These are phyloP conservation scores for Podospora conica DNA, from an alignment of 495 filamentous ascomycete species.

Conservation along the genomic window DNA sequence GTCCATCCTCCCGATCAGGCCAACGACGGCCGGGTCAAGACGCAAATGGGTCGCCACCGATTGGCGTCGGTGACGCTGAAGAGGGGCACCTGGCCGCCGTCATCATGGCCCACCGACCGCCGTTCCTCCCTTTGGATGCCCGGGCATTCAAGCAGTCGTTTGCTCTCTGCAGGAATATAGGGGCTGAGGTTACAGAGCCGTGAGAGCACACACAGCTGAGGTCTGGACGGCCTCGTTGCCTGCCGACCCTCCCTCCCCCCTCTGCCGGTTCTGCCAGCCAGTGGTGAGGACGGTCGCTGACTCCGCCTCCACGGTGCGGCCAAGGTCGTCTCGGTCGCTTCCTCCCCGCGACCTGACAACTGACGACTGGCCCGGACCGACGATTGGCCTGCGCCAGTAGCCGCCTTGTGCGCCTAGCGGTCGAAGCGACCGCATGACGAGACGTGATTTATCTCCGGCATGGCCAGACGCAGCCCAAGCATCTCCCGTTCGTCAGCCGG, in stretches of 20 bases:
- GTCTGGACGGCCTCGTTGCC: constrained; percentile 1
- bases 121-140: not conserved
- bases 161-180: constrained; percentile 9
- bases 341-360: not conserved
- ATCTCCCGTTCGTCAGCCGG: constrained; percentile 14
- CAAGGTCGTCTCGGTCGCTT: constrained; percentile 9
- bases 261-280: constrained; percentile 5
- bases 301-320: constrained; percentile 13
- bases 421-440: constrained; percentile 16
- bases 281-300: constrained; percentile 1
- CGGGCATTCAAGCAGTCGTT: not conserved
- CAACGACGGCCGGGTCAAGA: not conserved
- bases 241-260: not conserved
- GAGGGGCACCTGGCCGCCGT: not conserved
- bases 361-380: constrained; percentile 15
- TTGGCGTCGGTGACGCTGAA: constrained; percentile 19
- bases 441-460: constrained; percentile 17
- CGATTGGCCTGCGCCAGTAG: constrained; percentile 25
- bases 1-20: not conserved
- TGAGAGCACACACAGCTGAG: constrained; percentile 1
- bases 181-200: not conserved
- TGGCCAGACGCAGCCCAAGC: constrained; percentile 8
- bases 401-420: constrained; percentile 23
- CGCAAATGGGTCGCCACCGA: constrained; percentile 12
- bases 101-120: not conserved